These are phyloP conservation scores for Rhodamnia argentea DNA, from an alignment of 345 rosid species.

Conservation along the genomic window DNA sequence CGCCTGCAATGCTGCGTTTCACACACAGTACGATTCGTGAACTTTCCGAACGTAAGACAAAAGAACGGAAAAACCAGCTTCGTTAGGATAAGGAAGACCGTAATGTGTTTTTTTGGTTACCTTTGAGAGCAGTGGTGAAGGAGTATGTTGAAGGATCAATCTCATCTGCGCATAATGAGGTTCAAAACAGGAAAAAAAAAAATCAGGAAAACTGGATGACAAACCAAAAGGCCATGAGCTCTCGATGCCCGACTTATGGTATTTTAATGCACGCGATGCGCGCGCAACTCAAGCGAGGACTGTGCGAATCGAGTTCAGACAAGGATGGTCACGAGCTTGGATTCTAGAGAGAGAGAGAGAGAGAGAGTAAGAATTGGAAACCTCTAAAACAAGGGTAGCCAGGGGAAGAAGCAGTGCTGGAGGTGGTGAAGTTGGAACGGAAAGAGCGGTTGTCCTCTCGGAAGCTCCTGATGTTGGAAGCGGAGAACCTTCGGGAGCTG, in stretches of 20 bases:
- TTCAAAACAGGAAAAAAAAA: background rate
- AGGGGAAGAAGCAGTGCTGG: conserved; percentile 95
- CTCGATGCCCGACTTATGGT: background rate
- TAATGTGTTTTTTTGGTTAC: conserved; percentile 12
- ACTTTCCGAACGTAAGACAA: background rate
- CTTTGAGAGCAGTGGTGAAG: conserved; percentile 79
- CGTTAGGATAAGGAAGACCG: background rate
- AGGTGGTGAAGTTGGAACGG: conserved; percentile 54
- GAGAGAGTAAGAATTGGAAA: background rate
- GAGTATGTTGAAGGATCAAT: conserved; percentile 92
- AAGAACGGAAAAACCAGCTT: background rate
- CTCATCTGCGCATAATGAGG: conserved; percentile 42
- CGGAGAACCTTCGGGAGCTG: conserved; percentile 62
- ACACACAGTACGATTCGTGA: background rate
- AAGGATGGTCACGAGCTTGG: background rate
- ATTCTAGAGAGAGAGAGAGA: background rate
- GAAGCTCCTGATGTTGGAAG: conserved; percentile 59
- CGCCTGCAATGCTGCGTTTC: conserved; percentile 66
- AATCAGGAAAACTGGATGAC: background rate
- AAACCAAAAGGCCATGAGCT: background rate
- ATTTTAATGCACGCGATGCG: background rate
- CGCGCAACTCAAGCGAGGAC: background rate
- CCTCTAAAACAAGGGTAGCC: conserved; percentile 51
- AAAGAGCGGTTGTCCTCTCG: conserved; percentile 55
- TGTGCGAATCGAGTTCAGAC: background rate